phyloP scores from a whole-genome alignment of 1,284 basidiomycete genomes.

The Apiotrichum siamense region DNA sequence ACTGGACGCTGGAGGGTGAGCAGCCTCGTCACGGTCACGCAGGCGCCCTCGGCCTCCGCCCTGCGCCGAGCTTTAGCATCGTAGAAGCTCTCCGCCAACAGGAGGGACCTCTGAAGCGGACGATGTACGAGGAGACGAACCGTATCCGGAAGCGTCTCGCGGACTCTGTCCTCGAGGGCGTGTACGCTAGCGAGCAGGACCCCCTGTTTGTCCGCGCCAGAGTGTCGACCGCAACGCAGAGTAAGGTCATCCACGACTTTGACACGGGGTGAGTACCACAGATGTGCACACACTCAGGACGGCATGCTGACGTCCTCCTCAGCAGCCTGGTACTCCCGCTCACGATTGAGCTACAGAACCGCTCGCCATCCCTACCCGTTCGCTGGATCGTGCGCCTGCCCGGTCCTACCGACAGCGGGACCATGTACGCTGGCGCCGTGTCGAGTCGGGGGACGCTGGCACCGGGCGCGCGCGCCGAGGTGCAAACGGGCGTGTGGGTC shows the following conservation, averaged over 20 bases:
- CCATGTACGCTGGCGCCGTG: slow-evolving; percentile 24
- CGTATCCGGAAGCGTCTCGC: slow-evolving; percentile 63
- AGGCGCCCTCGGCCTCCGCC: slow-evolving; percentile 55
- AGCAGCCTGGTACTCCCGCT: slow-evolving; percentile 59
- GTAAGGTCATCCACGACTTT: slow-evolving; percentile 59
- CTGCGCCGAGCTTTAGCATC: slow-evolving; percentile 60
- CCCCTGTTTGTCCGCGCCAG: slow-evolving; percentile 52
- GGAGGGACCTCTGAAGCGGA: slow-evolving; percentile 59
- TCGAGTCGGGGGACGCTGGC: slow-evolving; percentile 23
- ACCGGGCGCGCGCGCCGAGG: slow-evolving; percentile 8
- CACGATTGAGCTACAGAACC: slow-evolving; percentile 60
- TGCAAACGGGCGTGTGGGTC: slow-evolving; percentile 25
- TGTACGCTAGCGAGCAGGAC: slow-evolving; percentile 71
- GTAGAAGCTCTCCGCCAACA: slow-evolving; percentile 56
- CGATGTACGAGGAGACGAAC: slow-evolving; percentile 83
- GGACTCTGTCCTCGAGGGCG: slow-evolving; percentile 59
- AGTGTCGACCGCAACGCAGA: slow-evolving; percentile 16
- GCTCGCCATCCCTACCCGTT: slow-evolving; percentile 30
- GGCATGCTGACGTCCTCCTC: not conserved
- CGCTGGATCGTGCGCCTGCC: slow-evolving; percentile 34
- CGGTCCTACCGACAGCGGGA: not conserved
- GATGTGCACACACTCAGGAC: not conserved
- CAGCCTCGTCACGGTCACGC: slow-evolving; percentile 57
- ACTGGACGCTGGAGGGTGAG: slow-evolving; percentile 55
- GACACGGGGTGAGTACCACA: slow-evolving; percentile 55